phyloP scores from a whole-genome alignment of 805 yeast species.

The Metschnikowia arizonensis region DNA sequence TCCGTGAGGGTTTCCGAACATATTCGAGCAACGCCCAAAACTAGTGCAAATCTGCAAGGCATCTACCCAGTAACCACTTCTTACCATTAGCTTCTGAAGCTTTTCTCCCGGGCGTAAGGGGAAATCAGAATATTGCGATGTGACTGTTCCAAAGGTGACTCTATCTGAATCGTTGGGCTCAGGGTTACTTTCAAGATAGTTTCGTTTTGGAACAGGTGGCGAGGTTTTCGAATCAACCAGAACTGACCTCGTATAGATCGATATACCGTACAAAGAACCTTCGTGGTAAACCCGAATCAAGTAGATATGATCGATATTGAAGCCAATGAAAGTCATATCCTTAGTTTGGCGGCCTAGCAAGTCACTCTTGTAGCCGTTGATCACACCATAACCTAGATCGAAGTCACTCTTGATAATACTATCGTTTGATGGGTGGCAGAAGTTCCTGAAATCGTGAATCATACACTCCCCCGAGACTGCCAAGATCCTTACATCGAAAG shows the following conservation, averaged over 20 bases:
- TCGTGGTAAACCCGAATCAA: slow-evolving; percentile 70
- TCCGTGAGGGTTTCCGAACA: slow-evolving; percentile 70
- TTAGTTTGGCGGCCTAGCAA: slow-evolving; percentile 28
- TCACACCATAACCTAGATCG: slow-evolving; percentile 37
- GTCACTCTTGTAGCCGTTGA: slow-evolving; percentile 38
- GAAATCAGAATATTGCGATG: slow-evolving; percentile 51
- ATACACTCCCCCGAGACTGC: slow-evolving; percentile 59
- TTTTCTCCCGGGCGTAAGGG: slow-evolving; percentile 53
- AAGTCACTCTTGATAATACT: slow-evolving; percentile 32
- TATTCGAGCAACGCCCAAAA: slow-evolving; percentile 47
- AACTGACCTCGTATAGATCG: slow-evolving; percentile 35
- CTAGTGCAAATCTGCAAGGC: slow-evolving; percentile 70
- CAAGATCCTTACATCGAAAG: slow-evolving; percentile 50
- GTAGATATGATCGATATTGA: slow-evolving; percentile 38
- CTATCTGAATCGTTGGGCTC: background rate
- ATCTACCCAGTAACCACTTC: slow-evolving; percentile 89
- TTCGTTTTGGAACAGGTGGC: slow-evolving; percentile 48
- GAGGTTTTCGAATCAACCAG: background rate
- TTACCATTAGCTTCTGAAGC: slow-evolving; percentile 55
- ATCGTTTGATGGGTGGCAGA: slow-evolving; percentile 17
- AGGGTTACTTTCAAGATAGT: slow-evolving; percentile 23
- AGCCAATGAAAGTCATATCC: slow-evolving; percentile 21
- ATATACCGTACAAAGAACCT: slow-evolving; percentile 75
- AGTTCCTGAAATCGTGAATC: slow-evolving; percentile 46
- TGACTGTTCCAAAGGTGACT: slow-evolving; percentile 49